Percentiles rank a stretch among this genome's conserved stretches.
Evolutionary conservation across 2,329 filamentous ascomycete genomes (phyloP).

Genomic region (Pyrenophora tritici-repentis): DNA sequence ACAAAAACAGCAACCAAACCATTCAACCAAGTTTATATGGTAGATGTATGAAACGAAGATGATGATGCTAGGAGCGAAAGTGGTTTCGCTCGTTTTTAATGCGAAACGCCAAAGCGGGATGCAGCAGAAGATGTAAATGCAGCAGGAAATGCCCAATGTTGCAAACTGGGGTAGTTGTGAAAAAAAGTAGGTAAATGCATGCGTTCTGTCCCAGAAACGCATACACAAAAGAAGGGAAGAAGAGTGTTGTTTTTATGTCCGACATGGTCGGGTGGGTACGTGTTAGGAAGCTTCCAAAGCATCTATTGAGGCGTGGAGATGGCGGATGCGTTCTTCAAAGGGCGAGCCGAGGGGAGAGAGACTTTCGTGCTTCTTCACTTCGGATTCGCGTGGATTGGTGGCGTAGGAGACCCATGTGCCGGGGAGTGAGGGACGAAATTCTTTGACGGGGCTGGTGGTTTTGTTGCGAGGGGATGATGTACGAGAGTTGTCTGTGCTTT

Average conservation of each 20-base stretch:
- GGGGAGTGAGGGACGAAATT: conserved; percentile 15
- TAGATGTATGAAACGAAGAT: not conserved
- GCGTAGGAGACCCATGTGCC: conserved; percentile 17
- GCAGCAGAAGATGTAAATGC: not conserved
- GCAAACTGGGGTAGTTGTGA: too few relatives aligned
- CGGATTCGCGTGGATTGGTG: conserved; percentile 1
- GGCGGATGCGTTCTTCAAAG: conserved; percentile 32
- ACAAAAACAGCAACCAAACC: not conserved
- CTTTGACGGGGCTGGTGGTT: conserved; percentile 9
- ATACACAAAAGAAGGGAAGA: conserved; percentile 13
- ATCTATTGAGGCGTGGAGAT: conserved; percentile 30
- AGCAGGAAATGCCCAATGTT: too few relatives aligned
- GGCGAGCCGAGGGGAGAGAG: conserved; percentile 35
- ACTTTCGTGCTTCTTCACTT: conserved; percentile 10
- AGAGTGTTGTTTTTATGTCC: not conserved
- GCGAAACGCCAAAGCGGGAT: conserved; percentile 5
- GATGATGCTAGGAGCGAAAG: not conserved
- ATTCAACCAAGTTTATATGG: not conserved
- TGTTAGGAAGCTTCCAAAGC: conserved; percentile 23
- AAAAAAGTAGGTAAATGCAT: not conserved
- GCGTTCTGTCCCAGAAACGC: not conserved
- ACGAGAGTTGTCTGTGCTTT: conserved; percentile 8
- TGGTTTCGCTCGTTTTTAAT: not conserved
- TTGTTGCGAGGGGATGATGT: conserved; percentile 4
- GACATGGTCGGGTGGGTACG: not conserved